These are phyloP conservation scores for Stemphylium vesicarium DNA, from an alignment of 2,329 filamentous ascomycete genomes.

Conservation along the genomic window DNA sequence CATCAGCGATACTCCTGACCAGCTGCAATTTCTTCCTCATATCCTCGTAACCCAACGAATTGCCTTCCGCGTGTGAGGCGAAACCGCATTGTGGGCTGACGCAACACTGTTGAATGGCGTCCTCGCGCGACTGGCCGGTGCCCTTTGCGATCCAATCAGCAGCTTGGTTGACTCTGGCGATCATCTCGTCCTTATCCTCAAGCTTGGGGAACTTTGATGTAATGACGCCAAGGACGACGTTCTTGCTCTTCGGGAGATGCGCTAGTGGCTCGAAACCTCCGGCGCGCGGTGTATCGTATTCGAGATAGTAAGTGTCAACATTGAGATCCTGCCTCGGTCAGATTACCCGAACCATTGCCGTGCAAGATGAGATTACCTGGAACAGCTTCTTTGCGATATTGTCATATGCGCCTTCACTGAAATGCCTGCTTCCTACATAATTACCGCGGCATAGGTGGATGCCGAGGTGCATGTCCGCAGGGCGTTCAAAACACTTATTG, in stretches of 20 bases:
- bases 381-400: conserved; percentile 53
- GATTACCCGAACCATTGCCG: neutral
- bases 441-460: conserved; percentile 72
- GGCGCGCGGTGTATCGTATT: conserved; percentile 57
- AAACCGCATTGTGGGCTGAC: conserved; percentile 49
- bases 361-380: conserved; percentile 30
- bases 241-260: conserved; percentile 54
- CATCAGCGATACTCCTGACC: conserved; percentile 73
- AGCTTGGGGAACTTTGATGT: conserved; percentile 56
- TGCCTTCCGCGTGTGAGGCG: conserved; percentile 76
- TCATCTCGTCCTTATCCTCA: conserved; percentile 56
- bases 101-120: conserved; percentile 70
- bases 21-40: conserved; percentile 76
- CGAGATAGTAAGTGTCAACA: conserved; percentile 51
- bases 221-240: conserved; percentile 55
- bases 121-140: conserved; percentile 66
- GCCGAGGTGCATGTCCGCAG: conserved; percentile 75
- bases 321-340: conserved; percentile 42
- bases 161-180: conserved; percentile 53
- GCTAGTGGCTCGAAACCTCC: conserved; percentile 57
- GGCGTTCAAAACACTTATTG: conserved; percentile 71
- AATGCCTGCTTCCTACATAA: conserved; percentile 55
- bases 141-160: conserved; percentile 75
- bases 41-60: conserved; percentile 70
- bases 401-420: conserved; percentile 57